Evolutionary conservation across 139 green algal genomes (phyloP).

Genomic region (Chlamydomonas schloesseri): DNA sequence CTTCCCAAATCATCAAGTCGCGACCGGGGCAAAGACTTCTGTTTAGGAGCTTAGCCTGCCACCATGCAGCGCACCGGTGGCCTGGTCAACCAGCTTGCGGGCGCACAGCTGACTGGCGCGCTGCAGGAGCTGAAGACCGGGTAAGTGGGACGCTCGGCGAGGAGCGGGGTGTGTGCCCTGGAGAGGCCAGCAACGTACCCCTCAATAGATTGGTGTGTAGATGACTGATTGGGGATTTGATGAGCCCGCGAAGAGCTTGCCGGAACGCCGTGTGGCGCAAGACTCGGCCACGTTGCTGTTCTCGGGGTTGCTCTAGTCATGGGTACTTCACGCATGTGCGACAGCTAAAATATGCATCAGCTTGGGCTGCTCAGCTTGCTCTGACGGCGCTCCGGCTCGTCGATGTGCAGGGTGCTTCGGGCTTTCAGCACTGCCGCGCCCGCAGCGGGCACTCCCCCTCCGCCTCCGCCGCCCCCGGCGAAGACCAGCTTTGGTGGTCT

Average conservation of each 20-base stretch:
- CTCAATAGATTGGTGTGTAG: too few species aligned
- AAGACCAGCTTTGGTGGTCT: constrained; percentile 84
- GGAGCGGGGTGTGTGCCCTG: too few species aligned
- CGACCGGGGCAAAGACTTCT: background rate
- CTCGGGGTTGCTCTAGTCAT: too few species aligned
- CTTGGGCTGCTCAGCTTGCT: background rate
- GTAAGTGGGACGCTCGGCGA: background rate
- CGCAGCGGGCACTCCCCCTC: constrained; percentile 18
- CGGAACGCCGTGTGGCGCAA: background rate
- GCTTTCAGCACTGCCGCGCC: constrained; percentile 25
- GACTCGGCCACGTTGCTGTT: background rate
- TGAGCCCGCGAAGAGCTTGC: background rate
- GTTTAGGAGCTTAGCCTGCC: background rate
- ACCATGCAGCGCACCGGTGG: constrained; percentile 26
- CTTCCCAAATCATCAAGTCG: too few species aligned
- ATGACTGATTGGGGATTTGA: too few species aligned
- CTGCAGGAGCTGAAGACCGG: constrained; percentile 36
- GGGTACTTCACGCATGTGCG: background rate
- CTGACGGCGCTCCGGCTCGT: background rate
- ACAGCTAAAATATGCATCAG: background rate
- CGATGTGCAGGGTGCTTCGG: constrained; percentile 28
- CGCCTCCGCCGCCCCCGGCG: constrained; percentile 36
- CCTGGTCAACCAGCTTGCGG: constrained; percentile 14
- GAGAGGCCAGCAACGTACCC: too few species aligned
- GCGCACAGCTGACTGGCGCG: constrained; percentile 21